Conservation (phyloP, 495 filamentous ascomycete species). For the Astrocystis sublimbata region DNA sequence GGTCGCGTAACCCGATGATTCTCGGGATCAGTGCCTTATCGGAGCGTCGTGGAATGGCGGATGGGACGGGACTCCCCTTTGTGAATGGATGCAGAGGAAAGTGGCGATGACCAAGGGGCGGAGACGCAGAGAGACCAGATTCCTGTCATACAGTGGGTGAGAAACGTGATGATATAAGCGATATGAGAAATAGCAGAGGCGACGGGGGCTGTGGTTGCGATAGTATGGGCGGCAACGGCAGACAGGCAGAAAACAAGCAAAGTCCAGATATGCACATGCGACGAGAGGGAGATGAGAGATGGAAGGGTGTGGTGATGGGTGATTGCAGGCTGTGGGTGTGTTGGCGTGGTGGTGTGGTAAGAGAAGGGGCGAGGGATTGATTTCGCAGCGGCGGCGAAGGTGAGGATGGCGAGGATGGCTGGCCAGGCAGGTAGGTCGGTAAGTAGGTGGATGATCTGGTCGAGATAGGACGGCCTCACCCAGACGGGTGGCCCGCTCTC, state of each 20-base stretch:
- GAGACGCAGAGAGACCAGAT: conserved; percentile 19
- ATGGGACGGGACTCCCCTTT: conserved; percentile 14
- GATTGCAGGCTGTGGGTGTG: too few species aligned
- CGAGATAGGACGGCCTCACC: conserved; percentile 32
- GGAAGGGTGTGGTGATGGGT: conserved; percentile 4
- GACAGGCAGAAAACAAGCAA: conserved; percentile 17
- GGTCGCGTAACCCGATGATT: conserved; percentile 10
- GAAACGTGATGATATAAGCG: conserved; percentile 20
- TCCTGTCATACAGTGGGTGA: conserved; percentile 20
- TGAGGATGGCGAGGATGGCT: conserved; percentile 34
- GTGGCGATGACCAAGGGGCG: conserved; percentile 23
- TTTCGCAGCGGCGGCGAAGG: conserved; percentile 36
- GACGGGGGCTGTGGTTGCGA: conserved; percentile 17
- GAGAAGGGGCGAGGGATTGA: conserved; percentile 22
- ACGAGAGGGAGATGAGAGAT: too few species aligned
- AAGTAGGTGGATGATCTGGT: conserved; percentile 33
- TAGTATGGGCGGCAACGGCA: conserved; percentile 17
- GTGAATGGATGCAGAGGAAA: conserved; percentile 25
- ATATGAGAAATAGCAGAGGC: conserved; percentile 13
- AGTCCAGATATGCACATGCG: too few species aligned
- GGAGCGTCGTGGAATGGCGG: neutral
- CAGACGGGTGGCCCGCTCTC: conserved; percentile 3
- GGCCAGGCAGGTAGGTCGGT: too few species aligned
- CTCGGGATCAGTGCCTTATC: neutral
- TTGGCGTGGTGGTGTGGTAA: conserved; percentile 1